These are phyloP conservation scores for Aspergillus tanneri DNA, from an alignment of 2,329 filamentous ascomycete species.

Conservation along the genomic window DNA sequence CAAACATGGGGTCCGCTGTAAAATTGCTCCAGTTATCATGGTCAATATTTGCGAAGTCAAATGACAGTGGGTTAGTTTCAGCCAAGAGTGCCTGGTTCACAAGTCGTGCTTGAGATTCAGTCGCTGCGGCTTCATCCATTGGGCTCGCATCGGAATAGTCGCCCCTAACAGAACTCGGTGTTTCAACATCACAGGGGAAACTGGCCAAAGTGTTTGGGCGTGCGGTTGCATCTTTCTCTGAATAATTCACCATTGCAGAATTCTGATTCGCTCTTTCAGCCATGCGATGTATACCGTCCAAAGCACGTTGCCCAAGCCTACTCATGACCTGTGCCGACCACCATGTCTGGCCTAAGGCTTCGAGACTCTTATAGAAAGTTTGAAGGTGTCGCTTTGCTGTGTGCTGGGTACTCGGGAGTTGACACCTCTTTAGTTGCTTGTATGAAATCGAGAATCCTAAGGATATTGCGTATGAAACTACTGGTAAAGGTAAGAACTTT, in stretches of 20 bases:
- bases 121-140: no score
- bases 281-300: conserved; percentile 13
- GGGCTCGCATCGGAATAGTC: no score
- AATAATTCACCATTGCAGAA: no score
- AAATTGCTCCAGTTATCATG: not conserved
- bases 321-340: conserved; percentile 19
- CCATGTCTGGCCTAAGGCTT: conserved; percentile 14
- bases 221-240: not conserved
- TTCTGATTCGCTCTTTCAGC: not conserved
- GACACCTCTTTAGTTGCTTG: conserved; percentile 16
- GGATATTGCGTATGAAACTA: conserved; percentile 18
- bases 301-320: conserved; percentile 12
- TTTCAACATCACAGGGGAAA: no score
- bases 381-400: conserved; percentile 11
- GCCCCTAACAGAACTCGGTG: no score
- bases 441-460: conserved; percentile 19
- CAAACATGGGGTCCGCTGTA: conserved; percentile 1
- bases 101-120: no score
- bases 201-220: not conserved
- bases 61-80: not conserved
- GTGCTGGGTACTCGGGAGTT: conserved; percentile 11
- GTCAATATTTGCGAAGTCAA: not conserved
- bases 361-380: conserved; percentile 13
- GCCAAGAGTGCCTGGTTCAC: not conserved
- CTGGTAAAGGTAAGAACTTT: conserved; percentile 13